Evolutionary conservation across 2,329 filamentous ascomycete species (phyloP).

Genomic region (Nigrospora oryzae): DNA sequence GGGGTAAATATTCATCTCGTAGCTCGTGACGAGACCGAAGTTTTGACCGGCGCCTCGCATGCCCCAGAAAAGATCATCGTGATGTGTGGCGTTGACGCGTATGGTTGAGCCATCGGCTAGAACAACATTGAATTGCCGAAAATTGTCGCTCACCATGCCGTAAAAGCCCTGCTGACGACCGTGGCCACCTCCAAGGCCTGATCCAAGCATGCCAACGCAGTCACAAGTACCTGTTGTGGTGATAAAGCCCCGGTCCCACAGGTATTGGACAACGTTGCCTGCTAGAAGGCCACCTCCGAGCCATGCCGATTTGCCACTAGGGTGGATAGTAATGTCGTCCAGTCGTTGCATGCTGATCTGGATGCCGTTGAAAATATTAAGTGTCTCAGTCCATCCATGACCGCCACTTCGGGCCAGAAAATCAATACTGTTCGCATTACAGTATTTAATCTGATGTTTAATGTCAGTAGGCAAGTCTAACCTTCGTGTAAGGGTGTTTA

Average conservation of each 20-base stretch:
- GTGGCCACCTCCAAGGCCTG: constrained; percentile 15
- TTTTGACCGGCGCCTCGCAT: constrained; percentile 3
- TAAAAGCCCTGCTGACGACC: constrained; percentile 13
- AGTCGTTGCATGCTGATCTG: constrained; percentile 12
- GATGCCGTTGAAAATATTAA: constrained; percentile 12
- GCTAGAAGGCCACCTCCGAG: constrained; percentile 5
- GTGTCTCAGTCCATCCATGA: constrained; percentile 8
- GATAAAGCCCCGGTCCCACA: constrained; percentile 7
- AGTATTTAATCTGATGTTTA: constrained; percentile 9
- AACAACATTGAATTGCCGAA: constrained; percentile 10
- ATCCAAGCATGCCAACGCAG: constrained; percentile 14
- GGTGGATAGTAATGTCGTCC: constrained; percentile 3
- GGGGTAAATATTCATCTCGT: constrained; percentile 21
- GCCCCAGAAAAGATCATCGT: constrained; percentile 6
- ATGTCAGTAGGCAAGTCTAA: neutral
- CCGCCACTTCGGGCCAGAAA: constrained; percentile 12
- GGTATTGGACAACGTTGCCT: constrained; percentile 1
- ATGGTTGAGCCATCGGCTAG: constrained; percentile 8
- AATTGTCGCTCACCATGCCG: constrained; percentile 12
- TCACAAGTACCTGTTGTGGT: constrained; percentile 9
- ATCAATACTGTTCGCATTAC: constrained; percentile 11
- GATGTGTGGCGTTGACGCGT: neutral
- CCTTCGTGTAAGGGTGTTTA: neutral
- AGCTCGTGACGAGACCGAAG: constrained; percentile 13
- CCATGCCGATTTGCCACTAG: constrained; percentile 2